Evolutionary conservation across 352 stramenopile species (phyloP).

Genomic region (Phytophthora melonis): DNA sequence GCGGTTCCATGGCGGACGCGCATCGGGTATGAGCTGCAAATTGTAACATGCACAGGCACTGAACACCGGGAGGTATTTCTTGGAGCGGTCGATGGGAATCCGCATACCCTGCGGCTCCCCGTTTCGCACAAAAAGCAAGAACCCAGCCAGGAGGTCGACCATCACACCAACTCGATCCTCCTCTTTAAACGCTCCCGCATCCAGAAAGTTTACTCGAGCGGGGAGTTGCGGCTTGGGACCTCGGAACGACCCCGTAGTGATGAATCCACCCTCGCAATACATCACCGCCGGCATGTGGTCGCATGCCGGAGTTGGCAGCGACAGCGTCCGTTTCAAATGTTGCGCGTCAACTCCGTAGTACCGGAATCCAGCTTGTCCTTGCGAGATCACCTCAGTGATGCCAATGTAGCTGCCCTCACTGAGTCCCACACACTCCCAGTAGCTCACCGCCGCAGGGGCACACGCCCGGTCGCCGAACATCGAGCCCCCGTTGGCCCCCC

Average conservation of each 20-base stretch:
- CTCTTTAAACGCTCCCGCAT: slow-evolving; percentile 57
- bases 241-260: slow-evolving; percentile 75
- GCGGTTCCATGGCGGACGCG: slow-evolving; percentile 48
- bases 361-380: slow-evolving; percentile 43
- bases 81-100: slow-evolving; percentile 52
- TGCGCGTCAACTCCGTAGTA: slow-evolving; percentile 55
- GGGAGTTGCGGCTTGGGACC: slow-evolving; percentile 61
- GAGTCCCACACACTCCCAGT: slow-evolving; percentile 75
- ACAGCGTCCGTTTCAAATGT: slow-evolving; percentile 55
- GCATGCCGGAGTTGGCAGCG: slow-evolving; percentile 60
- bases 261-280: slow-evolving; percentile 73
- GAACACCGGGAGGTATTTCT: slow-evolving; percentile 67
- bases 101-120: slow-evolving; percentile 45
- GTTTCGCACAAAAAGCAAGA: slow-evolving; percentile 67
- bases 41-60: slow-evolving; percentile 63
- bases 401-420: slow-evolving; percentile 72
- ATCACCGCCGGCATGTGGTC: slow-evolving; percentile 81
- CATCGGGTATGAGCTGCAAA: slow-evolving; percentile 53
- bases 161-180: slow-evolving; percentile 65
- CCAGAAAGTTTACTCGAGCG: slow-evolving; percentile 49
- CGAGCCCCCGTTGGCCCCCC: slow-evolving; percentile 50
- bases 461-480: slow-evolving; percentile 65
- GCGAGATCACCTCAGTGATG: slow-evolving; percentile 48
- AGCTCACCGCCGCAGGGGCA: slow-evolving; percentile 52
- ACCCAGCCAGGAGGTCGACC: slow-evolving; percentile 63